A percentile compares a stretch with the other conserved stretches of the same genome.
These are phyloP conservation scores for Ailanthus altissimus DNA, from an alignment of 345 rosid genomes.

Conservation along the genomic window DNA sequence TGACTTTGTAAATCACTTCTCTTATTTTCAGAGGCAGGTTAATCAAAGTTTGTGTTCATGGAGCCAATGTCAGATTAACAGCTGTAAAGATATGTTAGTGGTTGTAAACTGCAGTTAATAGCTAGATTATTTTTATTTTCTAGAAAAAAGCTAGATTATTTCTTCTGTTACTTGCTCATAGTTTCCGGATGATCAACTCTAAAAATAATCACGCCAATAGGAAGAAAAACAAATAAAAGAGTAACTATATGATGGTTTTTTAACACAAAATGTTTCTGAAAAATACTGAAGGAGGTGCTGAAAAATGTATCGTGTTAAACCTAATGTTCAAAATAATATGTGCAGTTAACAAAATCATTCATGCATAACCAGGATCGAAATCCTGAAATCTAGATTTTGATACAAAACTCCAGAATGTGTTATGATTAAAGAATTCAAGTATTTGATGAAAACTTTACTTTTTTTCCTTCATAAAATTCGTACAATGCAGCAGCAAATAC, in stretches of 20 bases:
- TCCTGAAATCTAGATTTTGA: neutral
- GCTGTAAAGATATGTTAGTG: neutral
- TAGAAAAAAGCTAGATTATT: neutral
- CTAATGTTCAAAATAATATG: neutral
- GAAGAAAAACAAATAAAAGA: no score
- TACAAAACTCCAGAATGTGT: neutral
- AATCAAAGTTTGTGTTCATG: neutral
- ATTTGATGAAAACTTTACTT: no score
- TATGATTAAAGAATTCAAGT: no score
- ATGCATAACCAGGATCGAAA: neutral
- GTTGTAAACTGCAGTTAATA: neutral
- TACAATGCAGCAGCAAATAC: no score
- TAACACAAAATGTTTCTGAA: no score
- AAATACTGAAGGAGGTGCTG: no score
- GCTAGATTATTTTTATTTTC: neutral
- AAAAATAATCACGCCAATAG: neutral
- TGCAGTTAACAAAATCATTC: neutral
- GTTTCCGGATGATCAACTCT: neutral
- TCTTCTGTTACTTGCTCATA: neutral
- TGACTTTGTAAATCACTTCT: neutral
- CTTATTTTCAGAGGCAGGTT: neutral
- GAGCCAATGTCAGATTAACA: neutral
- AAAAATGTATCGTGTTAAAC: neutral
- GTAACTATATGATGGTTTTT: no score
- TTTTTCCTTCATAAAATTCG: no score